Percentiles rank a stretch among this genome's conserved stretches.
phyloP scores from a whole-genome alignment of 768 basidiomycete genomes.

The Amylocystis lapponica region DNA sequence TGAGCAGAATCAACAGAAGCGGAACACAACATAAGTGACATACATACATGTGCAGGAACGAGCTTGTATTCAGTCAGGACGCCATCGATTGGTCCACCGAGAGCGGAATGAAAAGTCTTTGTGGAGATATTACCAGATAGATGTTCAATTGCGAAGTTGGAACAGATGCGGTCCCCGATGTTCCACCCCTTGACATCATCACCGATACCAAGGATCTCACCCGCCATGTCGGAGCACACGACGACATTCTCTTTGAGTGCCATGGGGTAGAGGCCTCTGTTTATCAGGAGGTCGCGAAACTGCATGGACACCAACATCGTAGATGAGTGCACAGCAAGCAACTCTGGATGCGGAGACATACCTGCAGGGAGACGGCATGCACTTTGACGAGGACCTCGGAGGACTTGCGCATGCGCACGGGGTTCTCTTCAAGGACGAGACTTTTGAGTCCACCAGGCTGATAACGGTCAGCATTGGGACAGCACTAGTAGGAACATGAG shows the following conservation, averaged over 20 bases:
- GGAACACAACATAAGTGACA: background rate
- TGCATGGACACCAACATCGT: no score
- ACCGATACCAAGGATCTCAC: slow-evolving; percentile 45
- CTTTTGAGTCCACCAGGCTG: slow-evolving; percentile 10
- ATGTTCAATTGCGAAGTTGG: slow-evolving; percentile 46
- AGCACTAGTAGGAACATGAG: background rate
- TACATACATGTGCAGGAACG: slow-evolving; percentile 40
- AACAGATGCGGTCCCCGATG: slow-evolving; percentile 47
- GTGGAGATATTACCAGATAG: slow-evolving; percentile 36
- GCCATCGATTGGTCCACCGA: slow-evolving; percentile 37
- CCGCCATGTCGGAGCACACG: slow-evolving; percentile 45
- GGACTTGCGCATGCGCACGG: slow-evolving; percentile 30
- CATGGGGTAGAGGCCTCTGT: slow-evolving; percentile 32
- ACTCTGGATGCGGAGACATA: background rate
- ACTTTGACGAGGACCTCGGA: slow-evolving; percentile 50
- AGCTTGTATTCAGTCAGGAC: slow-evolving; percentile 49
- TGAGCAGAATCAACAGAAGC: slow-evolving; percentile 16
- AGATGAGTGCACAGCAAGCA: no score
- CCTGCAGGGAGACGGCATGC: slow-evolving; percentile 46
- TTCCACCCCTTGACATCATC: slow-evolving; percentile 39
- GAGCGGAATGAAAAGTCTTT: slow-evolving; percentile 31
- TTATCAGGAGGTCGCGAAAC: slow-evolving; percentile 45
- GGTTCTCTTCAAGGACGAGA: slow-evolving; percentile 19
- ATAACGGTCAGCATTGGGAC: background rate
- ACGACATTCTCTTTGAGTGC: slow-evolving; percentile 25